Percentiles rank a stretch among this genome's conserved stretches.
phyloP scores from a whole-genome alignment of 1,139 yeast species.

The Yamadazyma atmosphaerica region DNA sequence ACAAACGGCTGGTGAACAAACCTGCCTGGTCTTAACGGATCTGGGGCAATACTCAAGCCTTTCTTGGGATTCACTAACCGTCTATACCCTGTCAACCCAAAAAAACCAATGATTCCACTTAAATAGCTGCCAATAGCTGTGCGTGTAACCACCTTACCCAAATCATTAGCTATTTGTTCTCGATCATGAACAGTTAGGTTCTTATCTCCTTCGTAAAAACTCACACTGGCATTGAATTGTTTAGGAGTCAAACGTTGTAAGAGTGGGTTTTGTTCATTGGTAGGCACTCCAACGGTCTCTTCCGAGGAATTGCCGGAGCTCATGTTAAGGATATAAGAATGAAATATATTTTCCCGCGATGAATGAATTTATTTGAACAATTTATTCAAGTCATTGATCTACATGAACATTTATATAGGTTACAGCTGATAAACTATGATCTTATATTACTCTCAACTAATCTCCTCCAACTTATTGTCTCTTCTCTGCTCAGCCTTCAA shows the following conservation, averaged over 20 bases:
- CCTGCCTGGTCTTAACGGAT: slow-evolving; percentile 5
- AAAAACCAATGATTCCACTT: slow-evolving; percentile 24
- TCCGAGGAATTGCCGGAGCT: neutral
- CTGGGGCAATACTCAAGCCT: slow-evolving; percentile 3
- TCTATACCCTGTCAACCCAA: slow-evolving; percentile 27
- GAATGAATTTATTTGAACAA: too few relatives aligned
- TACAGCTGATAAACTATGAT: too few relatives aligned
- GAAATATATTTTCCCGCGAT: too few relatives aligned
- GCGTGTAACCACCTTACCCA: slow-evolving; percentile 25
- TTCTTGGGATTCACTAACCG: slow-evolving; percentile 8
- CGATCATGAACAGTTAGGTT: slow-evolving; percentile 33
- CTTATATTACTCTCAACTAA: too few relatives aligned
- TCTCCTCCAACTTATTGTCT: slow-evolving; percentile 59
- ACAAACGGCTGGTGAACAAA: slow-evolving; percentile 32
- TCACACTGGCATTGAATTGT: slow-evolving; percentile 39
- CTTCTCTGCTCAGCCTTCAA: slow-evolving; percentile 69
- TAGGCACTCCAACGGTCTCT: neutral
- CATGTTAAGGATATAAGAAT: too few relatives aligned
- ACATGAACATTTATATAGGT: too few relatives aligned
- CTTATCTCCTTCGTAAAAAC: slow-evolving; percentile 46
- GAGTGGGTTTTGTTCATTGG: slow-evolving; percentile 25
- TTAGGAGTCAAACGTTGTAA: slow-evolving; percentile 29
- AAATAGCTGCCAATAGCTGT: slow-evolving; percentile 30
- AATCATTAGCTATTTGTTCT: slow-evolving; percentile 29
- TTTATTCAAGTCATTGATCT: too few relatives aligned